phyloP scores from a whole-genome alignment of 2,329 filamentous ascomycete species.

The Aspergillus awamori region DNA sequence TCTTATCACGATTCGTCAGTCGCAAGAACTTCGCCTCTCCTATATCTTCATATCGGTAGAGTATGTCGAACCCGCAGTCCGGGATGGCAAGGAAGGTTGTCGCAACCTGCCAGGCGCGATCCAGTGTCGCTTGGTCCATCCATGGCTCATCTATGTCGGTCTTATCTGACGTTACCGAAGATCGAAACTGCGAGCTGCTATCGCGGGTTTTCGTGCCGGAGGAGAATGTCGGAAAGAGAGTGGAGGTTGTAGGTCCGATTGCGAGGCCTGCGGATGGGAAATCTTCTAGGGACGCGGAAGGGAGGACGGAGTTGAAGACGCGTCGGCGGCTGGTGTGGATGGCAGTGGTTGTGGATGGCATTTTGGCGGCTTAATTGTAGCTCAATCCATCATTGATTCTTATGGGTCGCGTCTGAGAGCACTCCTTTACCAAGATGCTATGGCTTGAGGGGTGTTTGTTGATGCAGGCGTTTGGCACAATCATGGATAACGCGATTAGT shows the following conservation, averaged over 20 bases:
- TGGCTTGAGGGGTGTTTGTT: not conserved
- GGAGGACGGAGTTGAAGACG: constrained; percentile 49
- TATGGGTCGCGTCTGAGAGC: not conserved
- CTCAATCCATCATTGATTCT: not conserved
- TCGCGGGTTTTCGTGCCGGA: constrained; percentile 16
- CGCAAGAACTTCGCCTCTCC: constrained; percentile 34
- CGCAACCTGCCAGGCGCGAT: constrained; percentile 45
- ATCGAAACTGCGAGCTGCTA: constrained; percentile 6
- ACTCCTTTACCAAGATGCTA: not conserved
- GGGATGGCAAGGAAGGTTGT: constrained; percentile 45
- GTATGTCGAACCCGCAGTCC: constrained; percentile 35
- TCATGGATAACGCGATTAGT: not conserved
- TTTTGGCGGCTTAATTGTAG: constrained; percentile 16
- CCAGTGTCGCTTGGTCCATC: constrained; percentile 40
- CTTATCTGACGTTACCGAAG: constrained; percentile 7
- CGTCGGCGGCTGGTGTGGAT: constrained; percentile 35
- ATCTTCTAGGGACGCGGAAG: constrained; percentile 40
- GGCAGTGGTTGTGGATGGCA: constrained; percentile 25
- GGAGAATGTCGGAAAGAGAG: not conserved
- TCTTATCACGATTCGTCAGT: constrained; percentile 34
- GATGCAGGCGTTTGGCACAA: not conserved
- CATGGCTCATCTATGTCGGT: constrained; percentile 16
- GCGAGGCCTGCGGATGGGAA: constrained; percentile 33
- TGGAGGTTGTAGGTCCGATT: constrained; percentile 20
- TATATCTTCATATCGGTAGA: constrained; percentile 28